Conservation (phyloP, 2,329 filamentous ascomycete species). For the Malbranchea zuffiana region DNA sequence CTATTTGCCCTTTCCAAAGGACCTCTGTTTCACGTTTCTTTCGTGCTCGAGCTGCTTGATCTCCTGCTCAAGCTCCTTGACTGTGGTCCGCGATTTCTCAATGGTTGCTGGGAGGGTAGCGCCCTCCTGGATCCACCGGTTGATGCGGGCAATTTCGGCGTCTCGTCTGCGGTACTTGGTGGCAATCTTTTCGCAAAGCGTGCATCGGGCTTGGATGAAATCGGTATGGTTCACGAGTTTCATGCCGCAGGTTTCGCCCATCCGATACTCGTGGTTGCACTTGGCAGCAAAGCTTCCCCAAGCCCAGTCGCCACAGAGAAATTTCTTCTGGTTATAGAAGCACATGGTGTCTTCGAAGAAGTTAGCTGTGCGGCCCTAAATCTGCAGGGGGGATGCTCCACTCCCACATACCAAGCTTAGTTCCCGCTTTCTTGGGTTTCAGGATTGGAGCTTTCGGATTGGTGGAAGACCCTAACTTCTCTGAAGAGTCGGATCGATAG, state of each 20-base stretch:
- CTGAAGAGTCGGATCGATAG: slow-evolving; percentile 3
- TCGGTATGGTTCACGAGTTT: slow-evolving; percentile 73
- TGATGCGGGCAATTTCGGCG: slow-evolving; percentile 64
- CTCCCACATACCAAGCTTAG: slow-evolving; percentile 3
- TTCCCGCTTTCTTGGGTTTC: slow-evolving; percentile 8
- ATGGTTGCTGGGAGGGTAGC: slow-evolving; percentile 48
- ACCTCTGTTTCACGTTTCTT: slow-evolving; percentile 31
- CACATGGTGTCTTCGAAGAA: slow-evolving; percentile 56
- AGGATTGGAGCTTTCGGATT: slow-evolving; percentile 14
- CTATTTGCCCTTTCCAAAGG: slow-evolving; percentile 20
- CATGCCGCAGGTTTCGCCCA: slow-evolving; percentile 90
- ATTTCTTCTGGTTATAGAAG: slow-evolving; percentile 86
- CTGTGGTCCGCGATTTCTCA: slow-evolving; percentile 58
- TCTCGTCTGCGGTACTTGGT: slow-evolving; percentile 66
- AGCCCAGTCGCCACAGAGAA: slow-evolving; percentile 80
- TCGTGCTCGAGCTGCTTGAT: slow-evolving; percentile 56
- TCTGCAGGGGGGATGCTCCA: too few relatives aligned
- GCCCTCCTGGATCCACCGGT: slow-evolving; percentile 66
- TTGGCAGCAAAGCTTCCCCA: slow-evolving; percentile 90
- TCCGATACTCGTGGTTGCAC: slow-evolving; percentile 89
- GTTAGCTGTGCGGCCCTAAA: slow-evolving; percentile 20
- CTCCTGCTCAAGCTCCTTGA: slow-evolving; percentile 59
- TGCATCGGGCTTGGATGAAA: slow-evolving; percentile 56
- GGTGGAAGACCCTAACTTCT: neutral
- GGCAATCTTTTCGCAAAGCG: slow-evolving; percentile 77